Evolutionary conservation across 257 asterid genomes (phyloP), one percentile per base, ranked within the genome.

Genomic region (Cynanchum wilfordii): DNA sequence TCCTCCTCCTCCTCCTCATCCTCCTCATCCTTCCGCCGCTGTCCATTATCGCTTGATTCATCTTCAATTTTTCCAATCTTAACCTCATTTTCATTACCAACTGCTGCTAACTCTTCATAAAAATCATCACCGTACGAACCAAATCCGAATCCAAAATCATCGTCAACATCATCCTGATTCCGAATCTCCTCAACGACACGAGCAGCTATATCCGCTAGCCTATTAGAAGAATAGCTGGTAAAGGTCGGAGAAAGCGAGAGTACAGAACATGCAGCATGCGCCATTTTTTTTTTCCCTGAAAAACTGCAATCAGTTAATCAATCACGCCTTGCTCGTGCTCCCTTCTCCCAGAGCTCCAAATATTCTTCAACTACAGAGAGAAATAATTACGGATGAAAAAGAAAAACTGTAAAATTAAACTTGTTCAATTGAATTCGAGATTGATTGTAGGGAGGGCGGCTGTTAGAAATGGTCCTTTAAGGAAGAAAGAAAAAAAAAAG

Each of bases 111-210:
- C 45, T 70, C 33, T 54, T 38, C 16, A 42, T 42, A 11, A 36
- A 74, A n/a, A 16, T 52, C 42, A 10, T 45, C 30, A 56, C 15
- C 69, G 0, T 22, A 63, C 63, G 44, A 50, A 3, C 17, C 77
- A 42, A 42, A 42, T 2, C 11, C 47, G 47, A 42, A 42, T 42
- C 36, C n/a, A 11, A 8, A 4, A 25, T 10, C 9, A n/a, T 24
- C 63, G 12, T 30, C 58, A 38, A n/a, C 30, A 12, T 59, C 36
- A 3, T 33, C 42, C 40, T 67, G 73, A 47, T 55, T 50, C 2
- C 49, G 71, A 56, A 75, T 73, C 76, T 84, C 84, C 47, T 74
- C 71, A 1, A 79, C 74, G 22, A 81, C 86, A 38, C 86, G 72
- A 38, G 82, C 77, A 7, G 88, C 84, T 62, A 77, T 79, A 42